A percentile compares a stretch with the other conserved stretches of the same genome.
These are phyloP conservation scores for Fusarium setosum DNA, from an alignment of 2,329 filamentous ascomycete species.

Conservation along the genomic window DNA sequence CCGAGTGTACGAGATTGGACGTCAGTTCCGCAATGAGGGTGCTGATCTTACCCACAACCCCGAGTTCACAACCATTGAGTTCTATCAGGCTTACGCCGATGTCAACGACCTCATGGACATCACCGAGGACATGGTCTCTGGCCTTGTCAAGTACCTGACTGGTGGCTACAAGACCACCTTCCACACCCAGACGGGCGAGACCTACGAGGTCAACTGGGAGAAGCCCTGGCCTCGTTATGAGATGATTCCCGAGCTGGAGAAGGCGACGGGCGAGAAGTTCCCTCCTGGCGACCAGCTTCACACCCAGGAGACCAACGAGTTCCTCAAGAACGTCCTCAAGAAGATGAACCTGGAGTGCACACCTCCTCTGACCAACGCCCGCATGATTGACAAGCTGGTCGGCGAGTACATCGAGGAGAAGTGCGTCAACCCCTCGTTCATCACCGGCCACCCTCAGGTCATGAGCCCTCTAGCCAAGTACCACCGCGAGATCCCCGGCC, in stretches of 20 bases:
- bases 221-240: conserved; percentile 92
- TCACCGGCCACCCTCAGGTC: conserved; percentile 73
- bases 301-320: conserved; percentile 88
- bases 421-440: conserved; percentile 84
- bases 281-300: conserved; percentile 89
- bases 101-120: conserved; percentile 84
- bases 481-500: conserved; percentile 81
- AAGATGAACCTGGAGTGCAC: conserved; percentile 93
- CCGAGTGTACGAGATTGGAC: conserved; percentile 94
- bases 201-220: conserved; percentile 95
- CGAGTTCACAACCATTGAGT: conserved; percentile 97
- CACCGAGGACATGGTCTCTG: conserved; percentile 93
- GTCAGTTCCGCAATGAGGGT: conserved; percentile 95
- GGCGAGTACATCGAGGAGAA: conserved; percentile 96
- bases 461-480: conserved; percentile 97
- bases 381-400: conserved; percentile 95
- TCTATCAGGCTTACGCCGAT: conserved; percentile 95
- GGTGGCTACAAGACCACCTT: conserved; percentile 88
- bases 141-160: conserved; percentile 88
- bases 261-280: conserved; percentile 92
- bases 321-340: conserved; percentile 85
- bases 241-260: conserved; percentile 89
- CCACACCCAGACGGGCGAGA: conserved; percentile 86
- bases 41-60: conserved; percentile 83
- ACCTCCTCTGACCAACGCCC: conserved; percentile 89